Base-by-base conservation (phyloP, 495 filamentous ascomycete genomes). In the Cryomyces minteri region DNA sequence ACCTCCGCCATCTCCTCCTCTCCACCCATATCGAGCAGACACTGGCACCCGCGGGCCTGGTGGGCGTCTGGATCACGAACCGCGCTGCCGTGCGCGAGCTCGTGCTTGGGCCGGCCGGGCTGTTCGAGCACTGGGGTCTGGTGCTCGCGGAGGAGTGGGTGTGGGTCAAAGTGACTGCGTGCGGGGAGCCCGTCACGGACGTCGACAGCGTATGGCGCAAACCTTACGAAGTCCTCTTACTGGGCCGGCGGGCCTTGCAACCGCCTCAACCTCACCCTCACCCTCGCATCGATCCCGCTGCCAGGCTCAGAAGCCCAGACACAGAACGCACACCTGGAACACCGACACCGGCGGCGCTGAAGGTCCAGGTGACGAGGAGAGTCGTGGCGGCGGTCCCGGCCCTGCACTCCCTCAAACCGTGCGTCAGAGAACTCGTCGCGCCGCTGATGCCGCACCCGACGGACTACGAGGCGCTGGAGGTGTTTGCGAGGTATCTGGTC, bases 61-160 rank as follows among this genome's bases (percentile, higher is more conserved):
- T 88, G 0, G 90, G 71, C 7, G 71, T 95, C 31, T 98, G 90
- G 90, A 72, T 92, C 12, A 96, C 88, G 6, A 96, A 95, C 58
- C 80, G 80, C 10, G 55, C 67, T 2, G 70, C 70, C 39, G 63
- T 80, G 0, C 60, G 72, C 5, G 66, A 72, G 7, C 54, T 73
- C 32, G 69, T 90, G 1, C 70, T 82, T 5, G 62, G 70, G 4
- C 58, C 66, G 4, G 59, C 66, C 5, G 68, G 66, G 1, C 41
- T 83, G 5, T 79, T 94, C 32, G 59, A 58, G 6, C 58, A 62
- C 37, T 82, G 81, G 67, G 78, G 72, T 3, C 66, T 95, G 1
- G 58, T 69, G 39, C 53, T 78, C 18, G 59, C 70, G 11, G 88
- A 87, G 41, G 86, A 94, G 66, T 96, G 88, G 88, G 63, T 80